These are phyloP conservation scores for Agroathelia rolfsii DNA, from an alignment of 1,284 basidiomycete genomes.

Conservation along the genomic window DNA sequence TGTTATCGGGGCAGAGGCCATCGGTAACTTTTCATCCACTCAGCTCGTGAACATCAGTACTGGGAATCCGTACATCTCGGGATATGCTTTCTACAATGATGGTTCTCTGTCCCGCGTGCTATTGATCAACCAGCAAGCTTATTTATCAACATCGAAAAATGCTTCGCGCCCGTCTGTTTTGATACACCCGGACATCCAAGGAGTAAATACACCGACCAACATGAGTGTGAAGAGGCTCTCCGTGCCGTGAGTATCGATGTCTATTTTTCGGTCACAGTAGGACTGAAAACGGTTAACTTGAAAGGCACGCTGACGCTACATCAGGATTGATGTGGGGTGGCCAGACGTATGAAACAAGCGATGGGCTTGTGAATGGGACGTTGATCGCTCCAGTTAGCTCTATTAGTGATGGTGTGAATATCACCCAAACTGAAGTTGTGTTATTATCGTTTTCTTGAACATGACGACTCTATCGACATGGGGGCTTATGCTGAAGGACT, in stretches of 20 bases:
- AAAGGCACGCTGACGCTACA: conserved; percentile 45
- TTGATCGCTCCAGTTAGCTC: conserved; percentile 23
- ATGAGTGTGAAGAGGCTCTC: conserved; percentile 34
- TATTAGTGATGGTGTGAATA: conserved; percentile 44
- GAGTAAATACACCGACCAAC: conserved; percentile 10
- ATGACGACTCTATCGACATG: too few relatives aligned
- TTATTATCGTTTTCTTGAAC: conserved; percentile 27
- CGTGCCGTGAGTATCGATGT: conserved; percentile 29
- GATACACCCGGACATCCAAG: conserved; percentile 23
- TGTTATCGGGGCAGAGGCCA: conserved; percentile 36
- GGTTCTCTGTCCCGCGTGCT: conserved; percentile 35
- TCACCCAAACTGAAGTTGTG: conserved; percentile 47
- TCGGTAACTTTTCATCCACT: conserved; percentile 28
- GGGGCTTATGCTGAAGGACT: too few relatives aligned
- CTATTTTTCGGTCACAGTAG: too few relatives aligned
- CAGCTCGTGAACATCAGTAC: conserved; percentile 46
- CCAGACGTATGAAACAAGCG: conserved; percentile 50
- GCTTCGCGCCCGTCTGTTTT: conserved; percentile 34
- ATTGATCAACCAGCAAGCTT: conserved; percentile 49
- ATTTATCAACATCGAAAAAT: conserved; percentile 30
- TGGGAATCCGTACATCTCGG: conserved; percentile 39
- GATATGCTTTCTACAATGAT: conserved; percentile 52
- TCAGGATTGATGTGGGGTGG: conserved; percentile 52
- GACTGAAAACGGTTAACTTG: conserved; percentile 4
- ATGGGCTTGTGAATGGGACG: conserved; percentile 35